Evolutionary conservation across 2,329 filamentous ascomycete genomes (phyloP).

Genomic region (Ampelomyces quisqualis): DNA sequence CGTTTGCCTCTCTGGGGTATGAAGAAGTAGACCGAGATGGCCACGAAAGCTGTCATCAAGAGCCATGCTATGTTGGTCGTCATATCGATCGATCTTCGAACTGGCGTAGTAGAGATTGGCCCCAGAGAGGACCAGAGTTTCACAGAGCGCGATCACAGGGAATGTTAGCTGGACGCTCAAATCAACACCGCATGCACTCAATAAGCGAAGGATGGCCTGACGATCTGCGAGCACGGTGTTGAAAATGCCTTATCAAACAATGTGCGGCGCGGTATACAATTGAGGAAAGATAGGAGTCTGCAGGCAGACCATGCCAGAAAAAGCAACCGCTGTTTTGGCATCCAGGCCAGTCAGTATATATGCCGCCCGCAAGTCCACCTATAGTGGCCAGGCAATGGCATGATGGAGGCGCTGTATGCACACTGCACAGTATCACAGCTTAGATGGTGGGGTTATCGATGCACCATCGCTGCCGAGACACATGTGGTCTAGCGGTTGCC

Average conservation of each 20-base stretch:
- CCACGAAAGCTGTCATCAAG: conserved; percentile 36
- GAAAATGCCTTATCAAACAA: conserved; percentile 13
- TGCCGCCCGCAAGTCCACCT: conserved; percentile 1
- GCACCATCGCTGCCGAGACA: conserved; percentile 20
- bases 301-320: conserved; percentile 9
- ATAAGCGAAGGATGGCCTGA: conserved; percentile 5
- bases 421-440: conserved; percentile 18
- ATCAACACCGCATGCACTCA: neutral
- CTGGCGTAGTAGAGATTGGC: no score
- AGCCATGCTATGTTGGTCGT: conserved; percentile 29
- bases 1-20: conserved; percentile 40
- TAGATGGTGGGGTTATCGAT: conserved; percentile 25
- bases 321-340: conserved; percentile 12
- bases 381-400: conserved; percentile 6
- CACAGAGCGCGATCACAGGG: no score
- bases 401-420: conserved; percentile 14
- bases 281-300: conserved; percentile 12
- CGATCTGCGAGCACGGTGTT: neutral
- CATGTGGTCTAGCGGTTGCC: conserved; percentile 31
- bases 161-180: conserved; percentile 3
- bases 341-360: conserved; percentile 9
- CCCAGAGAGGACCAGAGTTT: no score
- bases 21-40: conserved; percentile 30
- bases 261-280: conserved; percentile 11
- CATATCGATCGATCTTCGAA: conserved; percentile 4